Percentiles rank a stretch among this genome's conserved stretches.
Evolutionary conservation across 78 protist genomes (phyloP).

Genomic region (Diacronema lutheri): DNA sequence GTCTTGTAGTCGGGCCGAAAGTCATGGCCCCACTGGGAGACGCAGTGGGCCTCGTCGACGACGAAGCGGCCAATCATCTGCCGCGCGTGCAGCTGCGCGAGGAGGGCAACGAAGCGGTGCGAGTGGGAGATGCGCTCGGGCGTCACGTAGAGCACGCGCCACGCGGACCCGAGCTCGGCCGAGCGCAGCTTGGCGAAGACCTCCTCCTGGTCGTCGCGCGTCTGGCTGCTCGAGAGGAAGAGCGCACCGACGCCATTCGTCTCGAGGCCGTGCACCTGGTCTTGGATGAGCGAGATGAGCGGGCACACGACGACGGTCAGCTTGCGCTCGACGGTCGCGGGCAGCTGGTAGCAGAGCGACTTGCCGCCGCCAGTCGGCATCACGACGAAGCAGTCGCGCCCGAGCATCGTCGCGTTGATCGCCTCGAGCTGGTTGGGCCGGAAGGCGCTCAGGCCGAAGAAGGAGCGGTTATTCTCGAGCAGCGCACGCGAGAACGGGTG

Average conservation of each 20-base stretch:
- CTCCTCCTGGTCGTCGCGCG: not conserved
- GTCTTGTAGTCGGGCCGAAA: slow-evolving; percentile 85
- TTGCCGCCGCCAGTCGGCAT: slow-evolving; percentile 91
- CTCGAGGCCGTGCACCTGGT: slow-evolving; percentile 74
- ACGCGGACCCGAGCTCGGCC: not conserved
- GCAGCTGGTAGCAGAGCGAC: slow-evolving; percentile 86
- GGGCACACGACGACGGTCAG: slow-evolving; percentile 94
- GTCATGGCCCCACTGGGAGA: slow-evolving; percentile 96
- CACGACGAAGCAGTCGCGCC: not conserved
- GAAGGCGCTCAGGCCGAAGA: not conserved
- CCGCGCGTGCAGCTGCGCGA: not conserved
- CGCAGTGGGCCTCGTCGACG: slow-evolving; percentile 98
- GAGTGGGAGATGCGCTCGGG: slow-evolving; percentile 39
- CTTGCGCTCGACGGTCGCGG: slow-evolving; percentile 61
- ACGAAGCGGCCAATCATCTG: slow-evolving; percentile 56
- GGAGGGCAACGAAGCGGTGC: not conserved
- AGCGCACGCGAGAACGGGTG: too few species aligned
- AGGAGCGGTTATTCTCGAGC: not conserved
- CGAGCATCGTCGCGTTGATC: not conserved
- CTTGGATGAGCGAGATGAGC: slow-evolving; percentile 96
- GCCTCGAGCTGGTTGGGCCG: not conserved
- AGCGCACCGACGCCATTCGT: not conserved
- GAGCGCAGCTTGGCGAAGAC: slow-evolving; percentile 14
- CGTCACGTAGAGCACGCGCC: slow-evolving; percentile 50
- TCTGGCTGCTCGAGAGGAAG: not conserved